phyloP scores from a whole-genome alignment of 1,284 basidiomycete genomes.

The Boletus sp. region DNA sequence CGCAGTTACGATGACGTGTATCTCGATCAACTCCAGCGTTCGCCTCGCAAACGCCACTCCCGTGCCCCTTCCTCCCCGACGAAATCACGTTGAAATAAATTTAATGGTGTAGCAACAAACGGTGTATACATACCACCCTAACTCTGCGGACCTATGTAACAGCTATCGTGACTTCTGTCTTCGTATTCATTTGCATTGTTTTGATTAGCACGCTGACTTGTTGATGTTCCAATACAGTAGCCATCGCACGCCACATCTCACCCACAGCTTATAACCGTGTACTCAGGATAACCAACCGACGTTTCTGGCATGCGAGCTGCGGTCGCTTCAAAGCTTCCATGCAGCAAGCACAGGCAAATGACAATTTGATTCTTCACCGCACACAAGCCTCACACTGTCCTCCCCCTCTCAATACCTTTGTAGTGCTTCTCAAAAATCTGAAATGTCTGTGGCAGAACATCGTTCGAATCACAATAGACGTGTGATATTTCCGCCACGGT shows the following conservation, averaged over 20 bases:
- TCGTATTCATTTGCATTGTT: constrained; percentile 10
- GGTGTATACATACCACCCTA: constrained; percentile 13
- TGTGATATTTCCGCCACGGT: constrained; percentile 1
- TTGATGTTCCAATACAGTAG: constrained; percentile 4
- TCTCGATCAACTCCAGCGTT: constrained; percentile 40
- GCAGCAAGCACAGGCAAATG: neutral
- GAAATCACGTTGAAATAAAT: constrained; percentile 20
- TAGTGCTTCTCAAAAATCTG: constrained; percentile 1
- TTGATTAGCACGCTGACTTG: constrained; percentile 14
- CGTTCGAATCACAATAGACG: neutral
- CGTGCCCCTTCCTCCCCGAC: constrained; percentile 23
- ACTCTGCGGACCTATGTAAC: constrained; percentile 20
- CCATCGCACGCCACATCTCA: constrained; percentile 6
- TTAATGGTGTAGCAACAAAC: constrained; percentile 7
- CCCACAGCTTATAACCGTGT: constrained; percentile 10
- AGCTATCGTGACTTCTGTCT: neutral
- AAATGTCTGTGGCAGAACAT: constrained; percentile 8
- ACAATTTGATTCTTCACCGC: neutral
- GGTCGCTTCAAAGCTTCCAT: neutral
- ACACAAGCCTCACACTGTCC: neutral
- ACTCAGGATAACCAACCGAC: constrained; percentile 4
- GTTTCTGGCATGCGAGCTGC: neutral
- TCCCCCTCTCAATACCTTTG: constrained; percentile 2
- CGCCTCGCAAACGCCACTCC: constrained; percentile 36
- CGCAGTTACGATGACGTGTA: constrained; percentile 64